A percentile compares a stretch with the other conserved stretches of the same genome.
Evolutionary conservation across 192 early-diverging fungal genomes (phyloP).

Genomic region (Backusella luteola): DNA sequence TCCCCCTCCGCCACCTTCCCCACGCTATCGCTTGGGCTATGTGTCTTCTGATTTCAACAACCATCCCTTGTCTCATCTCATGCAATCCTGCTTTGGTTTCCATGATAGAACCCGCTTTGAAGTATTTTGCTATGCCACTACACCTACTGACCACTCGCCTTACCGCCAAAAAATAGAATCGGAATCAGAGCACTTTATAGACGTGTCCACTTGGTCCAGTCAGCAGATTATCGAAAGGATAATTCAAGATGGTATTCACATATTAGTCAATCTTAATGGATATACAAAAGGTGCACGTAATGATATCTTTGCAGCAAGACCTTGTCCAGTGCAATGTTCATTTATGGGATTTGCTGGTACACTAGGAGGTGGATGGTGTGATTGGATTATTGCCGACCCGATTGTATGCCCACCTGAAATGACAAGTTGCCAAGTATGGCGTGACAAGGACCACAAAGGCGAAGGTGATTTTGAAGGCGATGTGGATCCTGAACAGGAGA

Average conservation of each 20-base stretch:
- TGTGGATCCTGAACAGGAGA: slow-evolving; percentile 53
- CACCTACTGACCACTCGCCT: slow-evolving; percentile 70
- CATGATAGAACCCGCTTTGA: slow-evolving; percentile 74
- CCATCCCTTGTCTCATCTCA: slow-evolving; percentile 89
- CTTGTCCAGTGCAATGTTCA: slow-evolving; percentile 83
- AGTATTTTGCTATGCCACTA: slow-evolving; percentile 84
- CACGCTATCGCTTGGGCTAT: slow-evolving; percentile 80
- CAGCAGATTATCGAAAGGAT: slow-evolving; percentile 78
- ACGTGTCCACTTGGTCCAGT: slow-evolving; percentile 70
- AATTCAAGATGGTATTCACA: slow-evolving; percentile 75
- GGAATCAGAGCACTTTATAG: slow-evolving; percentile 78
- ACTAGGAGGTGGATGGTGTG: slow-evolving; percentile 82
- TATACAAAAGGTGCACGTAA: slow-evolving; percentile 96
- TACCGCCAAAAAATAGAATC: slow-evolving; percentile 80
- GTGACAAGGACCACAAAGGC: slow-evolving; percentile 39
- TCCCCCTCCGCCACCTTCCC: slow-evolving; percentile 67
- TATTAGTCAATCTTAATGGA: slow-evolving; percentile 92
- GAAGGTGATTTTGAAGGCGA: slow-evolving; percentile 51
- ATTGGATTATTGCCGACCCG: slow-evolving; percentile 78
- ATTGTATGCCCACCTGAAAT: slow-evolving; percentile 71
- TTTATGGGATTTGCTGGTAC: slow-evolving; percentile 96
- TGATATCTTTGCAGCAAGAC: slow-evolving; percentile 91
- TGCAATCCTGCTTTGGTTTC: slow-evolving; percentile 94
- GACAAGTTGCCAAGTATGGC: slow-evolving; percentile 59
- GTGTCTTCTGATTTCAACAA: slow-evolving; percentile 93